phyloP scores from a whole-genome alignment of 164 flowering plant species.

The Tinospora cordifolia region DNA sequence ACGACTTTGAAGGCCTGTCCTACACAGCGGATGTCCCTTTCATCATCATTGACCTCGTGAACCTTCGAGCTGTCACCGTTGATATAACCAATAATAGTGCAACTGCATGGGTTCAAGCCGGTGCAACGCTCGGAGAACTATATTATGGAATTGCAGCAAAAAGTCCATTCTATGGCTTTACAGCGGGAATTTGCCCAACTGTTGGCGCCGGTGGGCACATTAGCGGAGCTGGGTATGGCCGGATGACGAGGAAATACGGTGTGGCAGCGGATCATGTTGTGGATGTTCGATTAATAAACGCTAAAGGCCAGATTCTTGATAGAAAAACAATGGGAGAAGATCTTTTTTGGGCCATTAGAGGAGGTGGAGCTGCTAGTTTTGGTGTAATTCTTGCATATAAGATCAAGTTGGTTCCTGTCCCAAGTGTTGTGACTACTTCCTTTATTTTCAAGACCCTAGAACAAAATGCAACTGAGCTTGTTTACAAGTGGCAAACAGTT shows the following conservation, averaged over 20 bases:
- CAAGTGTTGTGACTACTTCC: conserved; percentile 13
- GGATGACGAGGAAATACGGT: conserved; percentile 7
- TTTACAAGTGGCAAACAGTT: conserved; percentile 6
- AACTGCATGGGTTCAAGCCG: neutral
- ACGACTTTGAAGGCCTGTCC: conserved; percentile 1
- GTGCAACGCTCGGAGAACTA: neutral
- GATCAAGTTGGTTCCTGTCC: conserved; percentile 10
- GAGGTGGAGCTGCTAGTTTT: conserved; percentile 11
- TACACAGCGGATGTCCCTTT: neutral
- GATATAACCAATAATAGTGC: neutral
- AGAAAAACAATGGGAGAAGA: conserved; percentile 8
- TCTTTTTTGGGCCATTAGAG: conserved; percentile 10
- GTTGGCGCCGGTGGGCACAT: no score
- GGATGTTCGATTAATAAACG: neutral
- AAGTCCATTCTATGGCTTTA: neutral
- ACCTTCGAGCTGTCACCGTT: neutral
- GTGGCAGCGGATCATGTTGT: conserved; percentile 4
- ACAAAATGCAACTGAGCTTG: conserved; percentile 11
- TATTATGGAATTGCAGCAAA: conserved; percentile 9
- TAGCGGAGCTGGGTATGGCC: conserved; percentile 10
- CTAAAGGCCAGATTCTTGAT: neutral
- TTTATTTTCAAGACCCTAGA: conserved; percentile 1
- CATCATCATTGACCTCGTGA: neutral
- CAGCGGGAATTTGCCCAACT: no score
- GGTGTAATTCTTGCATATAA: conserved; percentile 9